Conservation (phyloP, 2,329 filamentous ascomycete genomes). For the Trichoderma atroviride region DNA sequence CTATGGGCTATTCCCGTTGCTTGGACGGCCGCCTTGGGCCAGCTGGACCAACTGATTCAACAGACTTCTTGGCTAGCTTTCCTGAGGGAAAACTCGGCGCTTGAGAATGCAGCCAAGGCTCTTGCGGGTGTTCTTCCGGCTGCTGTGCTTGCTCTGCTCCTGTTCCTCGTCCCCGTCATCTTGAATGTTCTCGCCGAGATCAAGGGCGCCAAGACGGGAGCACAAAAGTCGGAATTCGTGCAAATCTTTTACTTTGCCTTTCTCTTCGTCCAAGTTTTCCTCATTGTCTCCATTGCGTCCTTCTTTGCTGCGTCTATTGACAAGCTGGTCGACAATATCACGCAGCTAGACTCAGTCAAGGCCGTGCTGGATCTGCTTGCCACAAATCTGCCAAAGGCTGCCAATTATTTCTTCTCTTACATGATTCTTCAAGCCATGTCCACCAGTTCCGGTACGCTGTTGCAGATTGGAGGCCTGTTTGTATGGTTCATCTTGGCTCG, state of each 20-base stretch:
- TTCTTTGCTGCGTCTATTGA: constrained; percentile 67
- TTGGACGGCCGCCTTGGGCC: constrained; percentile 80
- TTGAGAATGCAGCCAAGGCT: constrained; percentile 63
- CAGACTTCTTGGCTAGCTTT: constrained; percentile 71
- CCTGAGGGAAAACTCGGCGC: constrained; percentile 59
- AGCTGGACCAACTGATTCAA: constrained; percentile 70
- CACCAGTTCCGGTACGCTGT: constrained; percentile 83
- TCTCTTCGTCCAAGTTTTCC: constrained; percentile 90
- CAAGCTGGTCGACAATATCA: constrained; percentile 59
- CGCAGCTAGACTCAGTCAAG: constrained; percentile 56
- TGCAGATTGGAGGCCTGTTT: constrained; percentile 79
- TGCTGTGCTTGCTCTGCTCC: constrained; percentile 71
- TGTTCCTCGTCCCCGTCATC: constrained; percentile 79
- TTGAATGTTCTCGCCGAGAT: constrained; percentile 71
- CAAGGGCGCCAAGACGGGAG: constrained; percentile 81
- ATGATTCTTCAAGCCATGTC: constrained; percentile 93
- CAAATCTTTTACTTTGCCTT: constrained; percentile 94
- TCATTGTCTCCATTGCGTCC: constrained; percentile 85
- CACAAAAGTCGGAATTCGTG: constrained; percentile 77
- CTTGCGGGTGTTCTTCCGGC: constrained; percentile 88
- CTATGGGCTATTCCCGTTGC: constrained; percentile 90
- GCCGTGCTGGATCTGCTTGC: constrained; percentile 73
- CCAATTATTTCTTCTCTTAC: constrained; percentile 99
- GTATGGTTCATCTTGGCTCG: constrained; percentile 81
- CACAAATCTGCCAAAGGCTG: constrained; percentile 76